Conservation (phyloP, 1,284 basidiomycete genomes). For the Pseudozyma sp. region DNA sequence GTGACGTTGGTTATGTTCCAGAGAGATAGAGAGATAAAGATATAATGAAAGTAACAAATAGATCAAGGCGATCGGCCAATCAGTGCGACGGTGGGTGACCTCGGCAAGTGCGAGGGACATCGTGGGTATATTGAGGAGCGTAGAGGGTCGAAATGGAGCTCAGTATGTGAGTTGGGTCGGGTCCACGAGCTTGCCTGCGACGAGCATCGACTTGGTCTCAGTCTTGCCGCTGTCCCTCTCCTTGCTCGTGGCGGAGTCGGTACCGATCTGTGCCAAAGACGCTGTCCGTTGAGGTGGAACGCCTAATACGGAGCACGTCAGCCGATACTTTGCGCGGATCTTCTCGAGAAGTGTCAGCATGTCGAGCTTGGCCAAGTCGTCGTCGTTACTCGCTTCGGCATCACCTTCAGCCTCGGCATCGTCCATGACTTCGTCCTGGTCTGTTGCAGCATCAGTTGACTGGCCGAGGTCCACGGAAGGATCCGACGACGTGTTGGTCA, state of each 20-base stretch:
- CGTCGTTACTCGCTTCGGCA: conserved; percentile 19
- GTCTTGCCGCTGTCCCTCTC: conserved; percentile 3
- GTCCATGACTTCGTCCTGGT: conserved; percentile 66
- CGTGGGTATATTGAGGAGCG: not conserved
- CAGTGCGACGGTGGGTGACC: not conserved
- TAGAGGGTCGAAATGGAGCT: not conserved
- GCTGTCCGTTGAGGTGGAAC: conserved; percentile 73
- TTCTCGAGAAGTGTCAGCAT: conserved; percentile 81
- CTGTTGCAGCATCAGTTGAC: conserved; percentile 6
- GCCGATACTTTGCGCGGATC: conserved; percentile 88
- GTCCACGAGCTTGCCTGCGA: conserved; percentile 51
- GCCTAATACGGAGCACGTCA: conserved; percentile 85
- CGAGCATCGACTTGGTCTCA: conserved; percentile 32
- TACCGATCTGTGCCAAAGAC: conserved; percentile 10
- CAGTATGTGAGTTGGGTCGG: conserved; percentile 49
- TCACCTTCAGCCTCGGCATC: conserved; percentile 28
- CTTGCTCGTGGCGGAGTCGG: not conserved
- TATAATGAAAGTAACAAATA: not conserved
- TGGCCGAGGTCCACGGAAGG: conserved; percentile 50
- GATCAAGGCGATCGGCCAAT: not conserved
- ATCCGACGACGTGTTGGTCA: conserved; percentile 67
- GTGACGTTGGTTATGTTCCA: not conserved
- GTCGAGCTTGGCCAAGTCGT: conserved; percentile 72
- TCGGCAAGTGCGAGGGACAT: not conserved
- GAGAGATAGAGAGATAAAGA: not conserved